These are phyloP conservation scores for Telfairia occidentalis DNA, from an alignment of 331 rosid genomes.

Conservation along the genomic window DNA sequence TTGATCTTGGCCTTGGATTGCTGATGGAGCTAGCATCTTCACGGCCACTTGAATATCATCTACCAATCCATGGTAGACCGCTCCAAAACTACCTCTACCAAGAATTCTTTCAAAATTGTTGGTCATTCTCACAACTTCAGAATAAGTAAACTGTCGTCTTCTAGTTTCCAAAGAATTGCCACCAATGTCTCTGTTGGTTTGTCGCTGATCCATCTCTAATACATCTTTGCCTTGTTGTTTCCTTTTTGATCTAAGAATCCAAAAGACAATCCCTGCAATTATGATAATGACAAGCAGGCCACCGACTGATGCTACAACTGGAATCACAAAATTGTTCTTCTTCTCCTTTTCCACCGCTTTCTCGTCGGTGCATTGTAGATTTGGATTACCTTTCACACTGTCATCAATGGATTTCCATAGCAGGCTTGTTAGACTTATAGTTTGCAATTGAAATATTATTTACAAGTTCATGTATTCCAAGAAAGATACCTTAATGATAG, in stretches of 20 bases:
- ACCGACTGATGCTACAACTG: neutral
- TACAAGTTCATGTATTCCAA: neutral
- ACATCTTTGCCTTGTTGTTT: neutral
- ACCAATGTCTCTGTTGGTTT: neutral
- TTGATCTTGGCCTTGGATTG: conserved; percentile 35
- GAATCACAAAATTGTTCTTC: neutral
- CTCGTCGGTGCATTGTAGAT: conserved; percentile 13
- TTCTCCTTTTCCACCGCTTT: neutral
- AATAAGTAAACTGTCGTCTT: conserved; percentile 19
- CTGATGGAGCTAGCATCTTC: conserved; percentile 34
- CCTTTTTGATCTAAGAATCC: neutral
- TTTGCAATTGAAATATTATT: neutral
- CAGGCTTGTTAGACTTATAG: neutral
- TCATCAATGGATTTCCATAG: neutral
- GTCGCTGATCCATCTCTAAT: neutral
- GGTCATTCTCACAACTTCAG: conserved; percentile 26
- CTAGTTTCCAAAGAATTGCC: conserved; percentile 11
- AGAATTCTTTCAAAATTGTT: conserved; percentile 24
- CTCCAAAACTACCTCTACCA: conserved; percentile 52
- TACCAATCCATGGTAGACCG: conserved; percentile 31
- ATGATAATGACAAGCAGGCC: neutral
- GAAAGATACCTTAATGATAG: conserved; percentile 10
- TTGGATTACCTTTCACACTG: conserved; percentile 33
- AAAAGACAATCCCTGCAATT: neutral
- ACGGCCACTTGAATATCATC: conserved; percentile 36